Conservation (phyloP, 805 yeast species). For the Starmerella vitae region DNA sequence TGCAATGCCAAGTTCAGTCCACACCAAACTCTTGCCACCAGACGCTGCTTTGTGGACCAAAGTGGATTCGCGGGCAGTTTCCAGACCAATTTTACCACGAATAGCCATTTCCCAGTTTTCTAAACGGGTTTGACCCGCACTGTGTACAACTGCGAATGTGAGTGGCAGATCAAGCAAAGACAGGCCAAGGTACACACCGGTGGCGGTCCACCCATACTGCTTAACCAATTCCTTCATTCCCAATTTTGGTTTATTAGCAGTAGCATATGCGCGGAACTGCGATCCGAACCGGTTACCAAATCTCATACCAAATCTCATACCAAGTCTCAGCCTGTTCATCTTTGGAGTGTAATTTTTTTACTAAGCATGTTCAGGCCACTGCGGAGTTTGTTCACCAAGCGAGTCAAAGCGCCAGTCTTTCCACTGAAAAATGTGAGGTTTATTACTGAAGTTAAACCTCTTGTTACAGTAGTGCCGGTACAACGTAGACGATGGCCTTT, state of each 20-base stretch:
- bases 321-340: too few species aligned
- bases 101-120: conserved; percentile 48
- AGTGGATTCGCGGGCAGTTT: conserved; percentile 27
- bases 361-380: too few species aligned
- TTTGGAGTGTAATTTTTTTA: too few species aligned
- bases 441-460: too few species aligned
- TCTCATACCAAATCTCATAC: too few species aligned
- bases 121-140: conserved; percentile 73
- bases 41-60: conserved; percentile 19
- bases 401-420: too few species aligned
- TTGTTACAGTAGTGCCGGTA: too few species aligned
- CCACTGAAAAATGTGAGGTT: too few species aligned
- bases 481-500: conserved; percentile 14
- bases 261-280: too few species aligned
- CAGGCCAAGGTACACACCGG: conserved; percentile 70
- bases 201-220: conserved; percentile 82
- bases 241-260: too few species aligned
- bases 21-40: conserved; percentile 33
- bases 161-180: conserved; percentile 67
- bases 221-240: conserved; percentile 48
- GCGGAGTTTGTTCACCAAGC: too few species aligned
- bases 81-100: conserved; percentile 51
- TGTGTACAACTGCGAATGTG: conserved; percentile 70
- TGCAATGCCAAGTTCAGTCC: conserved; percentile 81
- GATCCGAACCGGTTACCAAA: too few species aligned